Conservation (phyloP, 371 early-diverging fungal species). For the Batkoa obscura region DNA sequence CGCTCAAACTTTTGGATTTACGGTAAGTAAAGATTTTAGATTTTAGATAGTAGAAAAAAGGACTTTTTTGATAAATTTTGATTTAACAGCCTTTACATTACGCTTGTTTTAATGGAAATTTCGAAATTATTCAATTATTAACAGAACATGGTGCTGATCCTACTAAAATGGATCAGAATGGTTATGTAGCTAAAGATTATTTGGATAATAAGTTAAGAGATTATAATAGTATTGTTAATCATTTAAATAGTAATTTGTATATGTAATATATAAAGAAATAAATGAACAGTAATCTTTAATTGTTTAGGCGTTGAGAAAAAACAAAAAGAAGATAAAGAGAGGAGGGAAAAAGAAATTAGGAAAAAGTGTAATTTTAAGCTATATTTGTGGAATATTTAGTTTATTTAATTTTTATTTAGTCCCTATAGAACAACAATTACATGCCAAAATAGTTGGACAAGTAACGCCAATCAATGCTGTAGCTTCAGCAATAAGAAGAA, state of each 20-base stretch:
- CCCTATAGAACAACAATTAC: constrained; percentile 29
- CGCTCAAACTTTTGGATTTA: constrained; percentile 1
- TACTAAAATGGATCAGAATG: constrained; percentile 17
- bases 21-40: neutral
- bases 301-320: neutral
- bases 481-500: constrained; percentile 34
- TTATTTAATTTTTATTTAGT: constrained; percentile 9
- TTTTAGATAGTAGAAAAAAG: neutral
- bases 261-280: neutral
- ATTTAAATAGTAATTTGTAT: neutral
- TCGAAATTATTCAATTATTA: constrained; percentile 27
- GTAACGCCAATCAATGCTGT: constrained; percentile 37
- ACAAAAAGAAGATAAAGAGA: neutral
- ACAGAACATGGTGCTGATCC: constrained; percentile 39
- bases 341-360: neutral
- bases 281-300: neutral
- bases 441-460: constrained; percentile 35
- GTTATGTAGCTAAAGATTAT: constrained; percentile 8
- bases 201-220: neutral
- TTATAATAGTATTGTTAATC: neutral
- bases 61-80: neutral
- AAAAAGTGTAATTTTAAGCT: neutral
- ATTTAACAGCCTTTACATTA: constrained; percentile 27
- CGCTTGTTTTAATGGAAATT: constrained; percentile 38
- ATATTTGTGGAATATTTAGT: neutral